A percentile compares a stretch with the other conserved stretches of the same genome.
Evolutionary conservation across 495 filamentous ascomycete genomes (phyloP).

Genomic region (Neurospora hispaniola): DNA sequence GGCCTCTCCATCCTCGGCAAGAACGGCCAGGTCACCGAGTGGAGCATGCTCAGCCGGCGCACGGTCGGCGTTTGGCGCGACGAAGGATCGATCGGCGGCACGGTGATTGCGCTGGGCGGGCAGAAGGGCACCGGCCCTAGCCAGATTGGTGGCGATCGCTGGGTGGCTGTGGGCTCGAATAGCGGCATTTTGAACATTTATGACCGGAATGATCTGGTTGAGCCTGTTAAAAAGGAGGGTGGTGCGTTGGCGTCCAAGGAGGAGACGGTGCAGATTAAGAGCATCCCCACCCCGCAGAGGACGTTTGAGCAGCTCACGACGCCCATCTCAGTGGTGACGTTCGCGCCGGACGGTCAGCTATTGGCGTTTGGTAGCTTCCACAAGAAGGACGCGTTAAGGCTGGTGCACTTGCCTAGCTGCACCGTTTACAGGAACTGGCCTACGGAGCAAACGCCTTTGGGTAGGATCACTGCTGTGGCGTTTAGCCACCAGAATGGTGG

Average conservation of each 20-base stretch:
- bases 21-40: conserved; percentile 90
- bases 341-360: conserved; percentile 82
- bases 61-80: conserved; percentile 79
- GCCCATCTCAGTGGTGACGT: conserved; percentile 61
- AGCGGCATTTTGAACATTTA: conserved; percentile 89
- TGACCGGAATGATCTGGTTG: conserved; percentile 58
- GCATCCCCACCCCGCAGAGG: conserved; percentile 56
- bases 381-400: conserved; percentile 77
- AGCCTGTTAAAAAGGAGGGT: conserved; percentile 25
- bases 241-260: conserved; percentile 10
- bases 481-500: conserved; percentile 49
- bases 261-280: conserved; percentile 42
- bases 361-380: conserved; percentile 71
- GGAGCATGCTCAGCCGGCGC: conserved; percentile 51
- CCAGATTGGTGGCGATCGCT: conserved; percentile 69
- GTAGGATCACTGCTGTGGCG: conserved; percentile 69
- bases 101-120: conserved; percentile 69
- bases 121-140: conserved; percentile 36
- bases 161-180: conserved; percentile 76
- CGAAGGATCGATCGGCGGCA: conserved; percentile 80
- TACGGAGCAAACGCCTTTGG: conserved; percentile 78
- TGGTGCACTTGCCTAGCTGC: conserved; percentile 85
- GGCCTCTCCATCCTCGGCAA: conserved; percentile 67
- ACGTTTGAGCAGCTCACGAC: conserved; percentile 80
- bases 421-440: conserved; percentile 97